Conservation (phyloP, 371 early-diverging fungal genomes). For the Mucor ambiguus region DNA sequence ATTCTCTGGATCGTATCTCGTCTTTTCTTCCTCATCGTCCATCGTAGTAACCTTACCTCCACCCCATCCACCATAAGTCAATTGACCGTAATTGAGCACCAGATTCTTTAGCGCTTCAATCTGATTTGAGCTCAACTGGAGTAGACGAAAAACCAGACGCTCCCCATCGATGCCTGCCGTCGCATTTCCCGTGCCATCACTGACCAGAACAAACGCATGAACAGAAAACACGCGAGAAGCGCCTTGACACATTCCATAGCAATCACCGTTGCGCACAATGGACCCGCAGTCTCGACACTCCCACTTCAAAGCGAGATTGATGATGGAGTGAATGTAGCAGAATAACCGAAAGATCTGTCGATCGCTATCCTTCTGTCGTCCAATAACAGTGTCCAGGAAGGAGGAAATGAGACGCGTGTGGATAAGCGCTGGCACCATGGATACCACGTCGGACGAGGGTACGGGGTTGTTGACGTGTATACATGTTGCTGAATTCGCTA, state of each 20-base stretch:
- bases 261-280: conserved; percentile 16
- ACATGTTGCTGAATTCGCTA: neutral
- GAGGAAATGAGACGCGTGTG: neutral
- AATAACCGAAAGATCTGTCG: neutral
- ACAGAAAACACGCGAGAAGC: conserved; percentile 22
- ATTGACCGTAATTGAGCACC: conserved; percentile 17
- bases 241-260: conserved; percentile 27
- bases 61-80: conserved; percentile 8
- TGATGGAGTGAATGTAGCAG: conserved; percentile 1
- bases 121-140: conserved; percentile 18
- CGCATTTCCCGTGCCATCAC: conserved; percentile 29
- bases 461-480: conserved; percentile 1
- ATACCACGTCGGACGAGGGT: neutral
- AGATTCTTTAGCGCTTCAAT: conserved; percentile 19
- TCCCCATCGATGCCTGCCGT: conserved; percentile 36
- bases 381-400: neutral
- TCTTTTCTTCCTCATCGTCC: neutral
- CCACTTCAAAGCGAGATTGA: conserved; percentile 20
- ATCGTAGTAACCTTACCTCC: neutral
- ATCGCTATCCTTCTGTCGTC: neutral
- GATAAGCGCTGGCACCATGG: neutral
- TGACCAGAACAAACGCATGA: conserved; percentile 19
- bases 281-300: conserved; percentile 31
- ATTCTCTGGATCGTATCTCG: neutral
- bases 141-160: conserved; percentile 22